A percentile compares a stretch with the other conserved stretches of the same genome.
Conservation (phyloP, 2,329 filamentous ascomycete genomes). For the Calonectria fujianensis region DNA sequence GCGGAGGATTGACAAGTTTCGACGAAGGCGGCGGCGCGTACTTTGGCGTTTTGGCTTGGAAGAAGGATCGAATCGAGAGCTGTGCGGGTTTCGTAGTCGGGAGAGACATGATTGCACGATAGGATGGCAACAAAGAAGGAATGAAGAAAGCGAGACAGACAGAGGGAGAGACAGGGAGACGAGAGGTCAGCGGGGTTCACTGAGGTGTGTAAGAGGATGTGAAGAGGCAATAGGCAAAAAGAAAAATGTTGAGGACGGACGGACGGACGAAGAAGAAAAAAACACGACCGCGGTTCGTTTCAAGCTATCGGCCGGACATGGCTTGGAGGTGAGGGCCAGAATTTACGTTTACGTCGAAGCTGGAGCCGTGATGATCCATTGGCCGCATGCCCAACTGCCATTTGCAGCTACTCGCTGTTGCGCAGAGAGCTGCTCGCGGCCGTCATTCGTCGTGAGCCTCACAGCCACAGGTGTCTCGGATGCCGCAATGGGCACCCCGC, state of each 20-base stretch:
- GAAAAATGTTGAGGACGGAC: conserved; percentile 7
- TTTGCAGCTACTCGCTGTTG: conserved; percentile 19
- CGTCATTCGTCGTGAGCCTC: conserved; percentile 19
- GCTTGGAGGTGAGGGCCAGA: conserved; percentile 16
- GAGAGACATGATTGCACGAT: conserved; percentile 62
- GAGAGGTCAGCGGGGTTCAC: conserved; percentile 1
- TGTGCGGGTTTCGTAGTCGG: conserved; percentile 65
- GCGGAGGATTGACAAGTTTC: conserved; percentile 47
- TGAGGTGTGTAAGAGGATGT: not conserved
- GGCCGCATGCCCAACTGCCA: conserved; percentile 18
- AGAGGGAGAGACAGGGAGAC: conserved; percentile 13
- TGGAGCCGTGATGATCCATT: conserved; percentile 8
- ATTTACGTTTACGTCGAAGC: conserved; percentile 31
- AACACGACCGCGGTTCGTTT: conserved; percentile 14
- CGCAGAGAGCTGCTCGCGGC: conserved; percentile 3
- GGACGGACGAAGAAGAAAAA: not conserved
- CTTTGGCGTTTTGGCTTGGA: conserved; percentile 67
- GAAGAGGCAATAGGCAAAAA: conserved; percentile 12
- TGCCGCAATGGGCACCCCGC: conserved; percentile 29
- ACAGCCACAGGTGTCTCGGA: conserved; percentile 31
- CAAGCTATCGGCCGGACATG: conserved; percentile 30
- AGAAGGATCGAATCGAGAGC: conserved; percentile 78
- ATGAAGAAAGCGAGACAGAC: conserved; percentile 7
- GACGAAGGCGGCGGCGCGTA: conserved; percentile 60
- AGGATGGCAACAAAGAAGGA: conserved; percentile 1